phyloP scores from a whole-genome alignment of 2,329 filamentous ascomycete genomes.

The Microdochium bolleyi region DNA sequence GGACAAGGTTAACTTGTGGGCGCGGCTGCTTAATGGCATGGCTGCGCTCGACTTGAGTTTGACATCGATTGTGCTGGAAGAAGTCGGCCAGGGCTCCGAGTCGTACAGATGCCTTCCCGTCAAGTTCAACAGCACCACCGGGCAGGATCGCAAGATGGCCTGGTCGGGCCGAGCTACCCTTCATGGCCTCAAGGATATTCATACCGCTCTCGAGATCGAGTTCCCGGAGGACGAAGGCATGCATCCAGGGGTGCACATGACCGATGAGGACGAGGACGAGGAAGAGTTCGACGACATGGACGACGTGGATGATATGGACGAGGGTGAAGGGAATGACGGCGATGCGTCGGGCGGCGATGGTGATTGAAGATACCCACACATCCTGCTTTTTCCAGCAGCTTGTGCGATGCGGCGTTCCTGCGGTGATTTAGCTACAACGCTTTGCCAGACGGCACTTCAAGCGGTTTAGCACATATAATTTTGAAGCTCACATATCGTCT shows the following conservation, averaged over 20 bases:
- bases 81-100: slow-evolving; percentile 8
- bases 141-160: background rate
- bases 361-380: background rate
- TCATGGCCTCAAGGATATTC: slow-evolving; percentile 22
- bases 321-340: slow-evolving; percentile 8
- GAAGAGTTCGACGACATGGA: slow-evolving; percentile 5
- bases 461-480: too few species aligned
- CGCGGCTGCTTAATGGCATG: slow-evolving; percentile 25
- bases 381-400: too few species aligned
- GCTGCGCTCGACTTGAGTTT: slow-evolving; percentile 22
- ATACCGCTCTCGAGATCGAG: slow-evolving; percentile 5
- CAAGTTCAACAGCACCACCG: slow-evolving; percentile 1
- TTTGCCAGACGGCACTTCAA: too few species aligned
- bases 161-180: slow-evolving; percentile 25
- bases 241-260: background rate
- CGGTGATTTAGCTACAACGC: too few species aligned
- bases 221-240: slow-evolving; percentile 1
- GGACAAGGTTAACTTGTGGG: slow-evolving; percentile 27
- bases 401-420: too few species aligned
- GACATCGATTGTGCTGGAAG: slow-evolving; percentile 20
- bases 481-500: too few species aligned
- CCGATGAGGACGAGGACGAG: slow-evolving; percentile 1
- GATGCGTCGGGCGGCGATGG: slow-evolving; percentile 2
- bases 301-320: slow-evolving; percentile 7
- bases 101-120: background rate